Evolutionary conservation across 2,329 filamentous ascomycete genomes (phyloP).

Genomic region (Scleromitrula shiraiana): DNA sequence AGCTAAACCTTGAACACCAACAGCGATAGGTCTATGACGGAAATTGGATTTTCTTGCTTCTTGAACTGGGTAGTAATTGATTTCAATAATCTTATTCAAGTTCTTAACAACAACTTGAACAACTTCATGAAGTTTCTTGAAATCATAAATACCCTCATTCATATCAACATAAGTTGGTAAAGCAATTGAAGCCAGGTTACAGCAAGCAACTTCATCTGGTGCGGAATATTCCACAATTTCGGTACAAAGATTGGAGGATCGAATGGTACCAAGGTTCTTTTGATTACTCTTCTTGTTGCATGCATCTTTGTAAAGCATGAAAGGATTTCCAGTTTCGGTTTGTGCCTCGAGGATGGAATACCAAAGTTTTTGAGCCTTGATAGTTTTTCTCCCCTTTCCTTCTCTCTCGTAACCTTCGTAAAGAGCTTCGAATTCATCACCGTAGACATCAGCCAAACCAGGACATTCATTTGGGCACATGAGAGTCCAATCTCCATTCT

Average conservation of each 20-base stretch:
- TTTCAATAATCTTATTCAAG: slow-evolving; percentile 95
- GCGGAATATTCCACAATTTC: slow-evolving; percentile 98
- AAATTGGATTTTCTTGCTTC: slow-evolving; percentile 96
- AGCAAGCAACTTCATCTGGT: slow-evolving; percentile 96
- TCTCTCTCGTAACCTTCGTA: slow-evolving; percentile 90
- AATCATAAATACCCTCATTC: slow-evolving; percentile 78
- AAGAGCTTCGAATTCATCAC: slow-evolving; percentile 91
- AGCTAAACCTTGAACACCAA: slow-evolving; percentile 95
- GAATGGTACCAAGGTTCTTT: slow-evolving; percentile 98
- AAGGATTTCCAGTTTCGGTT: slow-evolving; percentile 97
- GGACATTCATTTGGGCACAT: slow-evolving; percentile 98
- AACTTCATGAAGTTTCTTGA: slow-evolving; percentile 93
- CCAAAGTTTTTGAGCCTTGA: slow-evolving; percentile 99
- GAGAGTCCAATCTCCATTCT: slow-evolving; percentile 93
- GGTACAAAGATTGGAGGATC: slow-evolving; percentile 97
- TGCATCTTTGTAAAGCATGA: slow-evolving; percentile 99
- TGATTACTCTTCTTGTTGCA: slow-evolving; percentile 99
- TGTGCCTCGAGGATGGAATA: slow-evolving; percentile 97
- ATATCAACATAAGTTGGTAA: slow-evolving; percentile 89
- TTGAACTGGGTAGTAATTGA: slow-evolving; percentile 96
- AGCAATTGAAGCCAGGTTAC: slow-evolving; percentile 92
- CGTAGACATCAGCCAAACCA: slow-evolving; percentile 91
- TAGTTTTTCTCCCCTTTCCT: slow-evolving; percentile 77
- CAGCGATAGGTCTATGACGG: slow-evolving; percentile 89
- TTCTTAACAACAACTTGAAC: slow-evolving; percentile 88